Evolutionary conservation across 1,284 basidiomycete species (phyloP).

Genomic region (Tilletia setariae): DNA sequence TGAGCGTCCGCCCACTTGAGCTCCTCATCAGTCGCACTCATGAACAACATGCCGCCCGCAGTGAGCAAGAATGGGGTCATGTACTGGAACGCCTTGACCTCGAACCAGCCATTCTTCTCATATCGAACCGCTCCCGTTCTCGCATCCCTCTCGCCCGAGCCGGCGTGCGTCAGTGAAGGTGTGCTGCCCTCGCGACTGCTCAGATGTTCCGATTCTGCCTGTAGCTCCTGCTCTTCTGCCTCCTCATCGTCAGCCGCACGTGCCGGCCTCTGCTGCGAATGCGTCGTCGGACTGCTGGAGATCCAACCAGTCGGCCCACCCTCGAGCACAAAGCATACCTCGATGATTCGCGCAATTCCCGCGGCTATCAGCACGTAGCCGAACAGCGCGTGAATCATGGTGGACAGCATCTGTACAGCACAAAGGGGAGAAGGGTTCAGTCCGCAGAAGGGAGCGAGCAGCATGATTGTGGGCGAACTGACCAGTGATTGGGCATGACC

Average conservation of each 20-base stretch:
- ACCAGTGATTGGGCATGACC: conserved; percentile 79
- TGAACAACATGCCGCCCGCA: conserved; percentile 46
- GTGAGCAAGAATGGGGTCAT: conserved; percentile 47
- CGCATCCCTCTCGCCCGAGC: background rate
- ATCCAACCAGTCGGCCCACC: conserved; percentile 51
- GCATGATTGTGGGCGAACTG: conserved; percentile 63
- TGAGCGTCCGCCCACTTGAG: conserved; percentile 46
- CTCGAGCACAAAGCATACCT: conserved; percentile 72
- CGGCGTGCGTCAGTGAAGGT: background rate
- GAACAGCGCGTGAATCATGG: conserved; percentile 75
- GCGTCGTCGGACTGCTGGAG: background rate
- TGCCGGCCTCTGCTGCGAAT: conserved; percentile 16
- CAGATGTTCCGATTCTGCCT: background rate
- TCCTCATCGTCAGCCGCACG: conserved; percentile 15
- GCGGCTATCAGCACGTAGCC: conserved; percentile 82
- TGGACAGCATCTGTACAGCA: conserved; percentile 31
- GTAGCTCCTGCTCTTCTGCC: background rate
- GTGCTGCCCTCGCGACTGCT: too few relatives aligned
- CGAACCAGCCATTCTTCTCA: conserved; percentile 27
- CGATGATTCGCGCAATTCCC: conserved; percentile 75
- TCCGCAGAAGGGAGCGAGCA: background rate
- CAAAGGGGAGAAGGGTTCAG: background rate
- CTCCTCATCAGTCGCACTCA: conserved; percentile 54
- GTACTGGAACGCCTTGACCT: conserved; percentile 44
- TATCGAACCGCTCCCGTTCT: conserved; percentile 6